Base-by-base conservation (phyloP, 257 asterid species). In the Solanum pinnatisectum region DNA sequence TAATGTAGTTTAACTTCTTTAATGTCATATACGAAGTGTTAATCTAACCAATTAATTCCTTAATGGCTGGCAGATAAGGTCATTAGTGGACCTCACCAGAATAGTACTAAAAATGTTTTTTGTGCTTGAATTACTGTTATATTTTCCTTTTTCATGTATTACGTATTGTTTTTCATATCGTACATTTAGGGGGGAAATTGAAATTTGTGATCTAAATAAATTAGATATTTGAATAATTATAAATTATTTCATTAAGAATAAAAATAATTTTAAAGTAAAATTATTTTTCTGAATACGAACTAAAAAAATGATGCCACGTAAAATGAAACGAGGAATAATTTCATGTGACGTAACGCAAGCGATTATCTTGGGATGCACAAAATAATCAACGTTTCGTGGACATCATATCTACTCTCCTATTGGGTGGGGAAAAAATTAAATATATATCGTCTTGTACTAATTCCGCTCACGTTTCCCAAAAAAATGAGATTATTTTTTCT, bases 251-350 rank as follows among this genome's bases (percentile, higher is more conserved):
- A 39, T 39, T 39, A 39, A 39, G 1, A 39, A 8, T 39, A 40
- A 40, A 0, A 10, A 40, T 40, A 40, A 40, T 1, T 44, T 12
- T 44, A 11, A 12, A 44, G 0, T 44, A 0, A 44, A 11, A 44
- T 11, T 44, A 12, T 0, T 44, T 44, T 44, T 44, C 3, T 0
- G 0, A 44, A 44, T 4, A 44, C 1, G 0, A 0, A 44, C 5
- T 44, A 3, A 44, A 44, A 44, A 44, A 44, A 30, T 1, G 30
- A 30, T 9, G 1, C 3, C 12, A 40, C 44, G 1, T 40, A 40
- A 40, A 40, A 40, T 40, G 4, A 49, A 49, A 49, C 8, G 8
- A 4, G 8, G 0, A 2, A 16, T 5, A 49, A 59, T 60, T 60
- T 60, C 6, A 37, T 12, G 84, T n/a, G 36, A 40, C 60, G 84